Base-by-base conservation (phyloP, 176 grass and related monocot genomes). In the Oryza meyeriana region DNA sequence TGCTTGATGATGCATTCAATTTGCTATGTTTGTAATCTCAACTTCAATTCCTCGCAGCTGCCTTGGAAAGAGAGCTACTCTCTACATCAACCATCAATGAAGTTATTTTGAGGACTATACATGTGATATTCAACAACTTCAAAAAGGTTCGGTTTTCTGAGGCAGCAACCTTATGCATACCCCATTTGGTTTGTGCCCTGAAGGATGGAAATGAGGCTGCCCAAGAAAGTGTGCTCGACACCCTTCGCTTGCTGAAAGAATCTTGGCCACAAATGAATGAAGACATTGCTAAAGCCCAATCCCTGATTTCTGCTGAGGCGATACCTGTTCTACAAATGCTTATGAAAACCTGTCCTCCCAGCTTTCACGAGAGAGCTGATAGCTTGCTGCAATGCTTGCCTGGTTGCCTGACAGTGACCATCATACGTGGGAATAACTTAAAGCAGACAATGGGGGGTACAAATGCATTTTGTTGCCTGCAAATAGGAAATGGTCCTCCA, bases 391-490 rank as follows among this genome's bases (percentile, higher is more conserved):
- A 94, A 74, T 95, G 92, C 87, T 83, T 98, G 79, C 95, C 95
- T 66, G 95, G 95, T 59, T 94, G 95, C 85, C 80, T 98, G 84
- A 98, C 90, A 0, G 92, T 98, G 74, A 94, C 90, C 9, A 92
- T 98, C 74, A 91, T 92, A 81, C 88, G 95, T 45, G 95, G 95
- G 79, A 98, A 94, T 81, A 94, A 94, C 65, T 89, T 98, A 77
- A 98, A 98, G 69, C 95, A 98, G 84, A 94, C 95, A 69, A 94
- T 98, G 92, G 92, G 92, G 35, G 87, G 88, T 72, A 94, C 95
- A 18, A 98, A 98, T 88, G 90, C 95, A 29, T 98, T 98, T 83
- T 98, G 95, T 88, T 92, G 90, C 59, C 80, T 98, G 78, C 93
- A 98, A 89, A 98, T 98, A 44, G 95, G 95, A 83, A 98, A 94